These are phyloP conservation scores for Claviceps maximensis DNA, from an alignment of 2,329 filamentous ascomycete species.

Conservation along the genomic window DNA sequence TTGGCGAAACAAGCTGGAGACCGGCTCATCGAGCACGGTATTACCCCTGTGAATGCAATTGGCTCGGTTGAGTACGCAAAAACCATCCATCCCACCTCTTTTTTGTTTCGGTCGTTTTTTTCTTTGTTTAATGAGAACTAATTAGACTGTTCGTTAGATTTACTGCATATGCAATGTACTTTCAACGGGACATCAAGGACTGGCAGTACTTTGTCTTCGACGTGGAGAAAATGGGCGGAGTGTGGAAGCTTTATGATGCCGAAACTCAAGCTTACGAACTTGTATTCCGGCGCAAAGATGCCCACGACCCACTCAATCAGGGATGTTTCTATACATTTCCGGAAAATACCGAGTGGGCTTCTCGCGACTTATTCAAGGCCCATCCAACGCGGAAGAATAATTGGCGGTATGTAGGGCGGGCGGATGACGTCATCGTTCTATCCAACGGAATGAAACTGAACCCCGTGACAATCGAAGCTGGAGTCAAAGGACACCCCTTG, in stretches of 20 bases:
- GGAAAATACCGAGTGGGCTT: conserved; percentile 22
- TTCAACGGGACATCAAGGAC: conserved; percentile 18
- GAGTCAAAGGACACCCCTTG: conserved; percentile 15
- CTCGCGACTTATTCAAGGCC: conserved; percentile 22
- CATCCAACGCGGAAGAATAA: conserved; percentile 20
- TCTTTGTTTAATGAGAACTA: not conserved
- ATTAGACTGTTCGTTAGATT: conserved; percentile 13
- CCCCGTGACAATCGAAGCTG: conserved; percentile 22
- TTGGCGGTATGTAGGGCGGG: conserved; percentile 24
- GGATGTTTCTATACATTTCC: conserved; percentile 25
- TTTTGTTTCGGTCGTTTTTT: not conserved
- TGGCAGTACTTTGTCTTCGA: conserved; percentile 33
- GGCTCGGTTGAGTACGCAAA: conserved; percentile 28
- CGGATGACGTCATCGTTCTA: conserved; percentile 29
- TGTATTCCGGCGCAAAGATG: conserved; percentile 23
- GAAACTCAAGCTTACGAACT: conserved; percentile 14
- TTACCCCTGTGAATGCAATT: conserved; percentile 23
- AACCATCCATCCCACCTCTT: not conserved
- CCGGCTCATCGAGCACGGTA: conserved; percentile 21
- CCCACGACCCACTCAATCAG: conserved; percentile 21
- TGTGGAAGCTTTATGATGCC: conserved; percentile 20
- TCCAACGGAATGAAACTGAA: conserved; percentile 30
- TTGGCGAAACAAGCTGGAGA: conserved; percentile 25
- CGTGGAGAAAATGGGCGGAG: conserved; percentile 25
- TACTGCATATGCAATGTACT: conserved; percentile 20